These are phyloP conservation scores for Pulveroboletus sp. DNA, from an alignment of 768 basidiomycete genomes.

Conservation along the genomic window DNA sequence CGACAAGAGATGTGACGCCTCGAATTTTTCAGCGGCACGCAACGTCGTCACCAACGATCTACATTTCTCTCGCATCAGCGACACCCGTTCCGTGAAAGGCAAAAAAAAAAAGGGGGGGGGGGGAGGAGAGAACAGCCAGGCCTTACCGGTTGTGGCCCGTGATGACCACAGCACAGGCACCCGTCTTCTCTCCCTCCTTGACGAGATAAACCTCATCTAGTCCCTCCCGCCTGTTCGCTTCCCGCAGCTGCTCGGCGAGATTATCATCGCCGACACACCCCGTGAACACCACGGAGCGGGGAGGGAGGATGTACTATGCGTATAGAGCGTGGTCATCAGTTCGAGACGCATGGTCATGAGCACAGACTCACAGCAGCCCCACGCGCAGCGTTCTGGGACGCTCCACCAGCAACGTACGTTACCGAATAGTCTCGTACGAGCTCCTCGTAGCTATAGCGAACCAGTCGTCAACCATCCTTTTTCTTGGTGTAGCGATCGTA, in stretches of 20 bases:
- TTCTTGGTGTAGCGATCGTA: neutral
- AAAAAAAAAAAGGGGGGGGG: neutral
- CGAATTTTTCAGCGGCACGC: conserved; percentile 87
- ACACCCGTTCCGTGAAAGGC: neutral
- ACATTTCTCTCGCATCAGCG: neutral
- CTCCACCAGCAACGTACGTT: conserved; percentile 94
- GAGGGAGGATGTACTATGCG: conserved; percentile 84
- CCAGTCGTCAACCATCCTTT: neutral
- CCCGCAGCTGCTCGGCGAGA: conserved; percentile 83
- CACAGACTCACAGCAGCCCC: conserved; percentile 78
- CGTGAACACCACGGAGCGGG: conserved; percentile 84
- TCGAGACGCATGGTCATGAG: neutral
- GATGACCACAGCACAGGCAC: conserved; percentile 94
- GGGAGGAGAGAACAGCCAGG: neutral
- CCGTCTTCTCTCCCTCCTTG: conserved; percentile 81
- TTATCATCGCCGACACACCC: conserved; percentile 93
- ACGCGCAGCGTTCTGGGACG: conserved; percentile 93
- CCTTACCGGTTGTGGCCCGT: conserved; percentile 86
- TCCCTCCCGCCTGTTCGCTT: conserved; percentile 89
- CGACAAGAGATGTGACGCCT: conserved; percentile 71
- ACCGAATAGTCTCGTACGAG: conserved; percentile 69
- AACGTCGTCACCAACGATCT: conserved; percentile 93
- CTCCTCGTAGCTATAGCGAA: conserved; percentile 73
- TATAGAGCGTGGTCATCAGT: neutral
- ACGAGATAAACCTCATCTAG: conserved; percentile 87